A percentile compares a stretch with the other conserved stretches of the same genome.
Conservation (phyloP, 2,329 filamentous ascomycete genomes). For the Verticillium albo-atrum region DNA sequence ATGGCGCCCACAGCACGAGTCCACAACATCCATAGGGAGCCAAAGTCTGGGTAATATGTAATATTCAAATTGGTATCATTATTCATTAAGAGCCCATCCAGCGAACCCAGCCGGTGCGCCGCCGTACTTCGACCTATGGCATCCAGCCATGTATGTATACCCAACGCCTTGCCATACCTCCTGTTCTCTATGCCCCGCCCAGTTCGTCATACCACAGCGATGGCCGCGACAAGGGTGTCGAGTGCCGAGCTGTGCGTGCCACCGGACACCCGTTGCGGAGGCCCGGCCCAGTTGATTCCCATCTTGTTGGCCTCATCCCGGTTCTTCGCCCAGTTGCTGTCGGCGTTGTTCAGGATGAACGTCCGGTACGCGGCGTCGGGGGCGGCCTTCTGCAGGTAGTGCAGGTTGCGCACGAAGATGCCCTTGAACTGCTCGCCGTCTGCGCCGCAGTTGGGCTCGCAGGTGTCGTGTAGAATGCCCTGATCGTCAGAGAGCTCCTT, state of each 20-base stretch:
- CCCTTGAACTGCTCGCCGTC: slow-evolving; percentile 68
- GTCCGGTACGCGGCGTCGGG: slow-evolving; percentile 43
- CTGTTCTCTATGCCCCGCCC: neutral
- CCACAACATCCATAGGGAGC: neutral
- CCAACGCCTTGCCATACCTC: neutral
- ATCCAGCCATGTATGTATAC: neutral
- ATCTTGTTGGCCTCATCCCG: slow-evolving; percentile 46
- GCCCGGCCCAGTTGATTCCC: slow-evolving; percentile 63
- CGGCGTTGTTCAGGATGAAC: slow-evolving; percentile 58
- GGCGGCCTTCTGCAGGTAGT: slow-evolving; percentile 47
- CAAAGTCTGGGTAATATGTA: neutral
- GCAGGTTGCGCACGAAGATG: slow-evolving; percentile 62
- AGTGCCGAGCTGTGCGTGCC: slow-evolving; percentile 61
- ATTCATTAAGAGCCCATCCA: neutral
- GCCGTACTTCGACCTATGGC: neutral
- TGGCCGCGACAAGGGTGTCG: slow-evolving; percentile 62
- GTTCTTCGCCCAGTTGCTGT: slow-evolving; percentile 60
- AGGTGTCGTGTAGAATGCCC: slow-evolving; percentile 45
- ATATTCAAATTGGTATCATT: neutral
- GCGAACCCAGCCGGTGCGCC: neutral
- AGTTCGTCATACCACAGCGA: slow-evolving; percentile 27
- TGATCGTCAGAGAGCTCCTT: slow-evolving; percentile 34
- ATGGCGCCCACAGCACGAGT: neutral
- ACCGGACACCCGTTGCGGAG: slow-evolving; percentile 46
- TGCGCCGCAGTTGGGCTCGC: slow-evolving; percentile 39